Evolutionary conservation across 805 yeast species (phyloP).

Genomic region (Kodamaea lidongshanica): DNA sequence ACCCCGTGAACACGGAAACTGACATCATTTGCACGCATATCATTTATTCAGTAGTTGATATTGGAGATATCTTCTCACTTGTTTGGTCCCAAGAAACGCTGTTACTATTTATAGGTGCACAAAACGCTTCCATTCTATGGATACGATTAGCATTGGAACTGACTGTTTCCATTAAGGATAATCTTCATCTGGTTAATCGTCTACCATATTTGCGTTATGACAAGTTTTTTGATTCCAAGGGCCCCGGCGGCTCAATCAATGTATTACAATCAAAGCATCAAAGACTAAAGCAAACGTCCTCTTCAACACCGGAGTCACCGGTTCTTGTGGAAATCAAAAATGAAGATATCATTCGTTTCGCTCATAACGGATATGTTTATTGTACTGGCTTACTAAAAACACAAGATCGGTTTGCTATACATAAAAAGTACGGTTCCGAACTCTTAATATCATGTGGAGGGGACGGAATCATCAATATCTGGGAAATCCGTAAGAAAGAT

Average conservation of each 20-base stretch:
- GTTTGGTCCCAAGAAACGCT: constrained; percentile 56
- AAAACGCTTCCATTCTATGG: constrained; percentile 83
- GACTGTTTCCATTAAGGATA: neutral
- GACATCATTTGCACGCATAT: constrained; percentile 47
- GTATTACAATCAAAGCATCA: constrained; percentile 24
- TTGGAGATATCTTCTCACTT: constrained; percentile 88
- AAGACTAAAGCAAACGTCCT: constrained; percentile 12
- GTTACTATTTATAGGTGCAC: constrained; percentile 80
- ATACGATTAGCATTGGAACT: constrained; percentile 31
- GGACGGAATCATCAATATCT: constrained; percentile 78
- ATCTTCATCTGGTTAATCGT: constrained; percentile 21
- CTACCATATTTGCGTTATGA: constrained; percentile 61
- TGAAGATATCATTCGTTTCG: constrained; percentile 63
- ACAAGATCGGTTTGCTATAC: neutral
- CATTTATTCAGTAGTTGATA: constrained; percentile 76
- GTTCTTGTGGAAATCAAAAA: constrained; percentile 61
- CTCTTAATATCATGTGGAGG: constrained; percentile 63
- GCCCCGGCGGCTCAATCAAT: constrained; percentile 61
- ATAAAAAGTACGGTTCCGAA: neutral
- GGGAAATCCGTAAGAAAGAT: constrained; percentile 43
- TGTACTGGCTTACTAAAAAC: constrained; percentile 21
- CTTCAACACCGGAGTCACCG: constrained; percentile 11
- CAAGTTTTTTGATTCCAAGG: constrained; percentile 83
- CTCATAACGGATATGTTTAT: constrained; percentile 89
- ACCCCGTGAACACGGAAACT: constrained; percentile 4